Base-by-base conservation (phyloP, 306 rosid species). In the Cyclanthera cordifolia region DNA sequence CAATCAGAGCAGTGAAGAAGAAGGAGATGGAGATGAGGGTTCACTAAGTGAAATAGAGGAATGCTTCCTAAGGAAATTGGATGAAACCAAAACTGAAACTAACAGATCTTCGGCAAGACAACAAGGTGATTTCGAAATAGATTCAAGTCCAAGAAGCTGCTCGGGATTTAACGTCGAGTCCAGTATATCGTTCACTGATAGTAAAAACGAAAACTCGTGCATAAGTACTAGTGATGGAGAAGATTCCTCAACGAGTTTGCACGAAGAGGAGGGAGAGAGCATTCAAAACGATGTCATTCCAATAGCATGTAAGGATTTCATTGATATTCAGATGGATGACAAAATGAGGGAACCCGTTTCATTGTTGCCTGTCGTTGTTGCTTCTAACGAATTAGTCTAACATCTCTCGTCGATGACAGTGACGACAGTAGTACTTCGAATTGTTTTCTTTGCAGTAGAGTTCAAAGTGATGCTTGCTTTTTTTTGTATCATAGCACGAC, bases 1-100 rank as follows among this genome's bases (percentile, higher is more conserved):
- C 82, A 80, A 77, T 79, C 78, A 75, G 45, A 65, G 84, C 79
- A 86, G 89, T 24, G 84, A 81, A 64, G 94, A 81, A 64, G 94
- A 73, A 21, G 79, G 58, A 43, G 83, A 79, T 27, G 90, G 75
- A 49, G 96, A 78, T n/a, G 84, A 73, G 24, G 79, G 78, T 60
- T 69, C 82, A 30, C 61, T 81, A 27, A 51, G 89, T 16, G 93
- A 85, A 74, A 78, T 82, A 57, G 93, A 88, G 75, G 87, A 86
- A 47, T 76, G 85, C 83, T 91, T 88, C 64, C 63, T 85, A 76
- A 83, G 85, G 69, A 84, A 82, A 43, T 69, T 88, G 77, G 75
- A 73, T 20, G 81, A 76, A 59, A 80, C 68, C 47, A 86, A 61
- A 27, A 47, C 13, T n/a, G n/a, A 58, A 17, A 55, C 57, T 60